A percentile compares a stretch with the other conserved stretches of the same genome.
Evolutionary conservation across 257 asterid species (phyloP).

Genomic region (Przewalskia tangutica): DNA sequence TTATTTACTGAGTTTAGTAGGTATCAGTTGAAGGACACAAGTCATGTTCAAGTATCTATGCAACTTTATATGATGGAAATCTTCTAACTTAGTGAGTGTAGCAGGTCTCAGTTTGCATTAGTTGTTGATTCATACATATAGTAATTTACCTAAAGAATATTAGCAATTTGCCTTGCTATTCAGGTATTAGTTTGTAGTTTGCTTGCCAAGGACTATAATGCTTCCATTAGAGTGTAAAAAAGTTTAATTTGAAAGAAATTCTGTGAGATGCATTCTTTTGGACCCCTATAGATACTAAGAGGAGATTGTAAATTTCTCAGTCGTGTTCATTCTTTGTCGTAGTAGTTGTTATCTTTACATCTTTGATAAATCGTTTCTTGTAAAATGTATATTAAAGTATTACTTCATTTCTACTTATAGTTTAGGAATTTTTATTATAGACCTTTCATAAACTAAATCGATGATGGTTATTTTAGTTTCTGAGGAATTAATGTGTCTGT

Average conservation of each 20-base stretch:
- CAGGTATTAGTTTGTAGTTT: not conserved
- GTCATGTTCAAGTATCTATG: too few species aligned
- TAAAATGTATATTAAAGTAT: too few species aligned
- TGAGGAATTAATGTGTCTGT: not conserved
- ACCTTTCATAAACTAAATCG: not conserved
- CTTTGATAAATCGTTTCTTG: not conserved
- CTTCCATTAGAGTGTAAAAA: not conserved
- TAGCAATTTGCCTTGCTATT: not conserved
- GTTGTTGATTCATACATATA: too few species aligned
- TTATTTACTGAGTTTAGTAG: not conserved
- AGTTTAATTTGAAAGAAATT: not conserved
- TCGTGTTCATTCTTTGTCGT: not conserved
- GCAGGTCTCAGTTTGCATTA: too few species aligned
- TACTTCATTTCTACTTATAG: not conserved
- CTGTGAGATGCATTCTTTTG: not conserved
- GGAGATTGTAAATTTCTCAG: not conserved
- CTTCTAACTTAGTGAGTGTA: too few species aligned
- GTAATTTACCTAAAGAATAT: too few species aligned
- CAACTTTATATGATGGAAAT: not conserved
- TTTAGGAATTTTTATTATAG: not conserved
- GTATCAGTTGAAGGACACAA: not conserved
- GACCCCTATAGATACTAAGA: not conserved
- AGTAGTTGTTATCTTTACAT: not conserved
- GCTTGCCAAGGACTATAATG: not conserved
- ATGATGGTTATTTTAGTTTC: not conserved